Evolutionary conservation across 2,329 filamentous ascomycete species (phyloP).

Genomic region (Sclerotinia glacialis): DNA sequence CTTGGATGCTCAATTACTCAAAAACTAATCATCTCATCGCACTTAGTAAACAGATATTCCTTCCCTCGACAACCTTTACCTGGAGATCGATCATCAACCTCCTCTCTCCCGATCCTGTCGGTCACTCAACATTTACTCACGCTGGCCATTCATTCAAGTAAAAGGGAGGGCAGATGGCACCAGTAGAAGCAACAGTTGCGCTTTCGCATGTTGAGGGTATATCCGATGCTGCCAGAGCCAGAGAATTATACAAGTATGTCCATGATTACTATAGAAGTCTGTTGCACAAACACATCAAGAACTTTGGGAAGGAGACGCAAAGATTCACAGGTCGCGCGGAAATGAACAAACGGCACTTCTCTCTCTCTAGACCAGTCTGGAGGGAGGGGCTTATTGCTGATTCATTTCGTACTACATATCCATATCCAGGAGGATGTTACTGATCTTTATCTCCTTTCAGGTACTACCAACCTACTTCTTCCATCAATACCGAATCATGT

Average conservation of each 20-base stretch:
- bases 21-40: not conserved
- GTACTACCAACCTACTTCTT: conserved; percentile 36
- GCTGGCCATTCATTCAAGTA: conserved; percentile 3
- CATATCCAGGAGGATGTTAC: not conserved
- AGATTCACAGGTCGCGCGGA: not conserved
- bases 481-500: conserved; percentile 18
- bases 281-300: not conserved
- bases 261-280: not conserved
- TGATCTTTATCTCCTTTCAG: conserved; percentile 26
- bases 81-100: not conserved
- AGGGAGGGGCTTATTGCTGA: not conserved
- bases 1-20: not conserved
- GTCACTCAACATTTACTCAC: not conserved
- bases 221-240: conserved; percentile 36
- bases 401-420: not conserved
- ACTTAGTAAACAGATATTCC: not conserved
- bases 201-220: conserved; percentile 36
- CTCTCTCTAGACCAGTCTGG: not conserved
- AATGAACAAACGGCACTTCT: not conserved
- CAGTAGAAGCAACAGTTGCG: conserved; percentile 30
- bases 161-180: conserved; percentile 30
- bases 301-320: not conserved
- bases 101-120: not conserved
- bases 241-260: conserved; percentile 40
- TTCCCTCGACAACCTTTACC: not conserved